Evolutionary conservation across 148 eudicot genomes (phyloP), one percentile per base, ranked within the genome.

Genomic region (Oxyria digyna): DNA sequence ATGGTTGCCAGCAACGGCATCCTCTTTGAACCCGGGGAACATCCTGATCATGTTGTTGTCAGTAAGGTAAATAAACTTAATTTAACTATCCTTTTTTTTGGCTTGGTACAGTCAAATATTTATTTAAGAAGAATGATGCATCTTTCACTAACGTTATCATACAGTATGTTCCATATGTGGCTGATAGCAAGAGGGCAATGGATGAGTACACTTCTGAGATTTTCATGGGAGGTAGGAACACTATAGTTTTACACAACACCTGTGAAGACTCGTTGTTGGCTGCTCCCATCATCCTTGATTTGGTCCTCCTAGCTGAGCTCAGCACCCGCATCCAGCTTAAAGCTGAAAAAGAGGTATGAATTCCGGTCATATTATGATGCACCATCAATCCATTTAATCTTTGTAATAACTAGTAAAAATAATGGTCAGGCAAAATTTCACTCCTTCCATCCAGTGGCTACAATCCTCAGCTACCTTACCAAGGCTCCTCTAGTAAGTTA

Each of bases 141-240:
- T 24, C 14, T 52, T 9, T 52, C 49, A 4, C 49, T 33, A 14
- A 54, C 23, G 72, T 45, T 1, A 45, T 45, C n/a, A 52, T 72
- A 64, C 45, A 87, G 98, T 93, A 93, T 76, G 98, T 93, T 62
- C 98, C 98, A 6, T 93, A 93, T 62, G 98, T 93, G 73, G 98
- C 87, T 31, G 98, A 93, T 72, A 87, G 91, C 86, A 89, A 93
- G 88, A 89, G 96, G 72, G 98, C 98, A 18, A 93, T 93, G 98
- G 98, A 93, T 38, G 96, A 93, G 81, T 93, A 93, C 88, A 93
- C 88, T 11, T 87, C 98, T 2, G 98, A 93, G 82, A 93, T 93
- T 72, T 93, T 93, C 83, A 86, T 93, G 96, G 96, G 98, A 1
- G 98, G 98, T 4, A 87, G 68, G 70, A 93, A 74, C 88, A 93